These are phyloP conservation scores for Aspergillus bombycis DNA, from an alignment of 2,329 filamentous ascomycete genomes.

Conservation along the genomic window DNA sequence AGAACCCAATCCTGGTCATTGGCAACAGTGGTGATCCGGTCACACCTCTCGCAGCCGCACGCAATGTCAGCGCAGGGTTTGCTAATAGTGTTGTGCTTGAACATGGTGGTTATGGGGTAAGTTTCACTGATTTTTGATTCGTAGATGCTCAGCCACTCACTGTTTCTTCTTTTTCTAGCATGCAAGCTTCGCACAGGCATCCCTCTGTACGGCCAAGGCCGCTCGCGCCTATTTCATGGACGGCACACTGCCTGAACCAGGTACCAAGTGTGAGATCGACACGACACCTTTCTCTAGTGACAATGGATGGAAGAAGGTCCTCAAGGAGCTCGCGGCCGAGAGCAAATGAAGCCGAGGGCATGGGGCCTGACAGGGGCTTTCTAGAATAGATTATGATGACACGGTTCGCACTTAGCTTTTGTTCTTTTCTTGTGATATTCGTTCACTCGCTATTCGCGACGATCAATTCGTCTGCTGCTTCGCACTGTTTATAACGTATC, in stretches of 20 bases:
- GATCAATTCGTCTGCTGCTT: background rate
- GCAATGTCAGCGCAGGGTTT: conserved; percentile 27
- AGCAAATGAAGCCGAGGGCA: background rate
- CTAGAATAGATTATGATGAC: background rate
- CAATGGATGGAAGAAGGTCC: background rate
- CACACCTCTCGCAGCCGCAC: conserved; percentile 28
- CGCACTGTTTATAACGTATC: background rate
- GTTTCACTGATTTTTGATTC: background rate
- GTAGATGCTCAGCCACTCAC: background rate
- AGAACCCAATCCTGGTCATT: conserved; percentile 30
- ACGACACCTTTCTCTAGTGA: background rate
- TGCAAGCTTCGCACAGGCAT: background rate
- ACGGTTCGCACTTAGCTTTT: background rate
- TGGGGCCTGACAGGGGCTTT: no score
- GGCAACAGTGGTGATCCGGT: conserved; percentile 29
- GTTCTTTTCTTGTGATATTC: background rate
- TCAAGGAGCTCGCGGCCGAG: background rate
- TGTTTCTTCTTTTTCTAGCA: background rate
- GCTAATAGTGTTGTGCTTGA: conserved; percentile 30
- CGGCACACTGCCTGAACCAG: background rate
- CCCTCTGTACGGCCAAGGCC: background rate
- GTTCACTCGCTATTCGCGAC: background rate
- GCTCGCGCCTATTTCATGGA: background rate
- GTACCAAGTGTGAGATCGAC: background rate
- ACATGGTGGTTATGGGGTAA: conserved; percentile 25